Conservation (phyloP, 345 rosid genomes). For the Geranium brycei region DNA sequence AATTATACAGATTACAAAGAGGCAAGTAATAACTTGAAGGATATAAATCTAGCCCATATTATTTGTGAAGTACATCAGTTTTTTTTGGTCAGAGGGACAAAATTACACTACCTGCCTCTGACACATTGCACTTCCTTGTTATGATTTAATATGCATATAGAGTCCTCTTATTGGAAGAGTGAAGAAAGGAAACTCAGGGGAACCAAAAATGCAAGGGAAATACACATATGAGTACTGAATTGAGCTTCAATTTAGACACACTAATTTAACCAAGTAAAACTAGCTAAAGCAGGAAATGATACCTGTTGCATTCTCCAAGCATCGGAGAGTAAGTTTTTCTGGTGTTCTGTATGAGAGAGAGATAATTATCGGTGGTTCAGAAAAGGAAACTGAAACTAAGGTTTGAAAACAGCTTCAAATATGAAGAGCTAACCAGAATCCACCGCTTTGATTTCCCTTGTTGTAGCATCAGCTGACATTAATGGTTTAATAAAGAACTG, state of each 20-base stretch:
- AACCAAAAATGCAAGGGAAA: not conserved
- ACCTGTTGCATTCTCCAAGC: slow-evolving; percentile 81
- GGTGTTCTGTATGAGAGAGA: slow-evolving; percentile 49
- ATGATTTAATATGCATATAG: not conserved
- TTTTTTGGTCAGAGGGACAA: not conserved
- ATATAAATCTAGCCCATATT: not conserved
- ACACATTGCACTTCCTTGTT: not conserved
- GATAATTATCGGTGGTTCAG: not conserved
- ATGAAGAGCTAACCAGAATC: slow-evolving; percentile 60
- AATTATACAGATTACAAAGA: not conserved
- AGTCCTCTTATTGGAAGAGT: not conserved
- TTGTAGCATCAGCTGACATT: slow-evolving; percentile 89
- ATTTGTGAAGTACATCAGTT: not conserved
- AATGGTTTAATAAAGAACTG: slow-evolving; percentile 85
- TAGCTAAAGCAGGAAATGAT: slow-evolving; percentile 4
- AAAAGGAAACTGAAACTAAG: not conserved
- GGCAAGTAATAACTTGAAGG: not conserved
- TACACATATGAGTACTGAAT: not conserved
- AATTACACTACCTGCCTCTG: not conserved
- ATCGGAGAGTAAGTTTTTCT: slow-evolving; percentile 78
- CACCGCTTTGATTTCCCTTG: slow-evolving; percentile 81
- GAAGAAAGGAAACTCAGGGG: not conserved
- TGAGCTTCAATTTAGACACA: not conserved
- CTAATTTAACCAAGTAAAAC: not conserved
- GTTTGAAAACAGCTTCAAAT: slow-evolving; percentile 2